Percentiles rank a stretch among this genome's conserved stretches.
Conservation (phyloP, 164 flowering plant species). For the Vitis rotundifolia region DNA sequence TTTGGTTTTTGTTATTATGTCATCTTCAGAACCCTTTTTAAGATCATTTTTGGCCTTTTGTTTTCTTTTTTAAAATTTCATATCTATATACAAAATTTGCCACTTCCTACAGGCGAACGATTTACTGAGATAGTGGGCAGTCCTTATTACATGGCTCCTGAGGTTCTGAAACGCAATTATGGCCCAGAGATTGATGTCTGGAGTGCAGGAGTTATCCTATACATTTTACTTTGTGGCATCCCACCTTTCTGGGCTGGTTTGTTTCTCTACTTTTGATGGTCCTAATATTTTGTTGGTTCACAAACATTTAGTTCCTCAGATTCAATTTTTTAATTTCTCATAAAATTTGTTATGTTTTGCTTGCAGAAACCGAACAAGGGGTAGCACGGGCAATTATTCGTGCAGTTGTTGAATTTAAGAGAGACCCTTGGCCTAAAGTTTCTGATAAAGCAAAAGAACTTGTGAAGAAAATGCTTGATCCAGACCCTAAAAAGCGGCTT, state of each 20-base stretch:
- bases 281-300: background rate
- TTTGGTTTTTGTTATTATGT: background rate
- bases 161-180: conserved; percentile 59
- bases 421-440: conserved; percentile 74
- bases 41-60: background rate
- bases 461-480: conserved; percentile 63
- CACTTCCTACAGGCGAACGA: conserved; percentile 38
- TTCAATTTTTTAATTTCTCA: background rate
- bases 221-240: conserved; percentile 66
- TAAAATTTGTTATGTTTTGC: conserved; percentile 1
- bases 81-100: conserved; percentile 3
- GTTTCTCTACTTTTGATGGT: conserved; percentile 2
- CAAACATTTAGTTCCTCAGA: no score
- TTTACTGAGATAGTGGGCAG: conserved; percentile 72
- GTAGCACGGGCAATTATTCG: conserved; percentile 73
- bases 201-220: conserved; percentile 72
- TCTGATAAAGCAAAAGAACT: conserved; percentile 69
- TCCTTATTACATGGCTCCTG: conserved; percentile 79
- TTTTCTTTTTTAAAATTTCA: background rate
- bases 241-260: conserved; percentile 81
- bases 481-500: conserved; percentile 54
- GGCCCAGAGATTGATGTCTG: conserved; percentile 69
- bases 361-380: conserved; percentile 70
- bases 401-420: conserved; percentile 59
- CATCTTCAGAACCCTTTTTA: background rate